Evolutionary conservation across 139 green algal genomes (phyloP).

Genomic region (Chlorella sorokiniana): DNA sequence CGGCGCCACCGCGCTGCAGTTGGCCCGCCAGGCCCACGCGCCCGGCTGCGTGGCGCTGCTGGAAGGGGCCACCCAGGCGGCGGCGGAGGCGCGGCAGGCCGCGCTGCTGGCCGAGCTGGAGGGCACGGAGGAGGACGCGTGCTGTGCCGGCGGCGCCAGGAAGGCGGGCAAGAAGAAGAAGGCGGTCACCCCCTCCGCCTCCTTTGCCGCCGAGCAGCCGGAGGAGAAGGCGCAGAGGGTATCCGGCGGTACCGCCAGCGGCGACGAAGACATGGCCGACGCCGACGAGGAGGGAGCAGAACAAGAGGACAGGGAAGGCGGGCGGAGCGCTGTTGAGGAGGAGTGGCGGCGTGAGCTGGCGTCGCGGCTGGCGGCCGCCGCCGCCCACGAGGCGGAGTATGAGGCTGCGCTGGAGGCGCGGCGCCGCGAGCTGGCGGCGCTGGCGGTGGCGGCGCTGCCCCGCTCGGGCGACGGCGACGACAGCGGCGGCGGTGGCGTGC

Average conservation of each 20-base stretch:
- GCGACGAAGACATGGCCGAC: neutral
- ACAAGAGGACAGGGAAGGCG: neutral
- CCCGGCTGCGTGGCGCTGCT: constrained; percentile 32
- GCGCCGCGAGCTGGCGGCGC: constrained; percentile 44
- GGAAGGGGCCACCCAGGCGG: constrained; percentile 49
- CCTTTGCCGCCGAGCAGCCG: constrained; percentile 31
- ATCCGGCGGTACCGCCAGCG: neutral
- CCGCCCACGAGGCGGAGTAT: constrained; percentile 48
- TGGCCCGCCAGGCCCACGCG: constrained; percentile 40
- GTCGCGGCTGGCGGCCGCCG: neutral
- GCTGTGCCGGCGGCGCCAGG: neutral
- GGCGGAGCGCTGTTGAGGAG: neutral
- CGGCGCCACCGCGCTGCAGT: constrained; percentile 55
- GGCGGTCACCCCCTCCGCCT: constrained; percentile 4
- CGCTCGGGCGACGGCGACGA: neutral
- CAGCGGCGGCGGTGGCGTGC: neutral
- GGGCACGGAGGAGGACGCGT: constrained; percentile 16
- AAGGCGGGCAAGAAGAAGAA: constrained; percentile 46
- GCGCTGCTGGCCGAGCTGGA: constrained; percentile 52
- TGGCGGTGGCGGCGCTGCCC: constrained; percentile 20
- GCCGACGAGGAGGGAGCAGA: neutral
- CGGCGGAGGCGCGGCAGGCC: constrained; percentile 44
- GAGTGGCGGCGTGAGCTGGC: neutral
- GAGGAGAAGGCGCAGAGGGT: constrained; percentile 24
- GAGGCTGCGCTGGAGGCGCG: constrained; percentile 52